These are phyloP conservation scores for Podila epicladia DNA, from an alignment of 192 early-diverging fungal genomes.

Conservation along the genomic window DNA sequence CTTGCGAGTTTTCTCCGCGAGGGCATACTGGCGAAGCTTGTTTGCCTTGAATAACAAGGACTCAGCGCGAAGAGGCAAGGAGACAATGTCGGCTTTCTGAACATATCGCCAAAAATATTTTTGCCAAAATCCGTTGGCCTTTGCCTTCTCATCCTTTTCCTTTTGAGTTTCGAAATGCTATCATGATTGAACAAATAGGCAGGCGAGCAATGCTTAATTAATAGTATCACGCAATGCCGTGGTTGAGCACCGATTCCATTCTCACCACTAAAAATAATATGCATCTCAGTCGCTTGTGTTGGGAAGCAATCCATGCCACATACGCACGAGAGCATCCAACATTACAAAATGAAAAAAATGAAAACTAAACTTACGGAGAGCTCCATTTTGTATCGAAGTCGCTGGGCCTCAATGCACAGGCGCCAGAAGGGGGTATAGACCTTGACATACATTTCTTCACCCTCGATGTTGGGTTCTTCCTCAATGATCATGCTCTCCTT, in stretches of 20 bases:
- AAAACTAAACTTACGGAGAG: conserved; percentile 31
- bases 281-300: too few species aligned
- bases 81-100: conserved; percentile 24
- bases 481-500: conserved; percentile 50
- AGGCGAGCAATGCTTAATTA: background rate
- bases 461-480: conserved; percentile 43
- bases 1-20: conserved; percentile 42
- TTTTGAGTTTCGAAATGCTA: conserved; percentile 28
- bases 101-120: conserved; percentile 12
- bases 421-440: conserved; percentile 52
- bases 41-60: conserved; percentile 49
- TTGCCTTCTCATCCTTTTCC: conserved; percentile 19
- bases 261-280: background rate
- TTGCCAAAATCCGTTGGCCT: conserved; percentile 1
- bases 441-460: conserved; percentile 53
- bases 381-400: conserved; percentile 39
- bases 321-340: background rate
- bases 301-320: background rate
- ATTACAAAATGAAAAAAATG: background rate
- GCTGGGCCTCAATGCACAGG: conserved; percentile 54
- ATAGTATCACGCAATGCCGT: background rate
- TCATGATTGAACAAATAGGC: background rate
- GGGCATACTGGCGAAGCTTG: conserved; percentile 33
- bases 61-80: conserved; percentile 42
- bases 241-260: background rate